Conservation (phyloP, 192 early-diverging fungal genomes). For the Glomus cerebriforme region DNA sequence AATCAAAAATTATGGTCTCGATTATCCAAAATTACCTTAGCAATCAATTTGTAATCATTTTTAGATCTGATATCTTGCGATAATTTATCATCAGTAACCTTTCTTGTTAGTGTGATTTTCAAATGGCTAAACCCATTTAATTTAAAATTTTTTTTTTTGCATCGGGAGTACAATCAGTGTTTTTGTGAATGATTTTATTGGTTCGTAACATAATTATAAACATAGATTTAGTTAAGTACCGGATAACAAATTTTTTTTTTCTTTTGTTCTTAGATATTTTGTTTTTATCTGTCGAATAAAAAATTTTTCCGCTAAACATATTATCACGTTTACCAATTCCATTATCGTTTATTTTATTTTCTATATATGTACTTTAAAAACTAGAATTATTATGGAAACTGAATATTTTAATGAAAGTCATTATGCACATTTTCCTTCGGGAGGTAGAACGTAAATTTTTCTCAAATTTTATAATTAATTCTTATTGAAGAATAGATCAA, state of each 20-base stretch:
- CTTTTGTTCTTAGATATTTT: not conserved
- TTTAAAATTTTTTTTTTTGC: too few relatives aligned
- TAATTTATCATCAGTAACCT: too few relatives aligned
- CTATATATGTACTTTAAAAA: not conserved
- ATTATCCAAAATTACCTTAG: too few relatives aligned
- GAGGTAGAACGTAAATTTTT: not conserved
- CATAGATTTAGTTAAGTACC: not conserved
- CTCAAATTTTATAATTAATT: not conserved
- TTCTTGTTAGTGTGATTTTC: too few relatives aligned
- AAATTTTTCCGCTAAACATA: not conserved
- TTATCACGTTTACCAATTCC: not conserved
- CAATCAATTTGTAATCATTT: too few relatives aligned
- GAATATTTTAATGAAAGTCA: not conserved
- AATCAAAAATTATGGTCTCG: too few relatives aligned
- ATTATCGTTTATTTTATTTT: not conserved
- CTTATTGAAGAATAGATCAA: not conserved
- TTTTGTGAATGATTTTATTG: too few relatives aligned
- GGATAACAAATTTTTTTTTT: not conserved
- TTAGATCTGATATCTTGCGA: too few relatives aligned
- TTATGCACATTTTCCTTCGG: not conserved
- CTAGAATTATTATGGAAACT: not conserved
- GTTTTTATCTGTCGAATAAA: not conserved
- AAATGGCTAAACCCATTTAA: too few relatives aligned
- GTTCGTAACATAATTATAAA: not conserved
- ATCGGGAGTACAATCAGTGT: too few relatives aligned